Evolutionary conservation across 2,329 filamentous ascomycete genomes (phyloP).

Genomic region (Scorias spongiosa): DNA sequence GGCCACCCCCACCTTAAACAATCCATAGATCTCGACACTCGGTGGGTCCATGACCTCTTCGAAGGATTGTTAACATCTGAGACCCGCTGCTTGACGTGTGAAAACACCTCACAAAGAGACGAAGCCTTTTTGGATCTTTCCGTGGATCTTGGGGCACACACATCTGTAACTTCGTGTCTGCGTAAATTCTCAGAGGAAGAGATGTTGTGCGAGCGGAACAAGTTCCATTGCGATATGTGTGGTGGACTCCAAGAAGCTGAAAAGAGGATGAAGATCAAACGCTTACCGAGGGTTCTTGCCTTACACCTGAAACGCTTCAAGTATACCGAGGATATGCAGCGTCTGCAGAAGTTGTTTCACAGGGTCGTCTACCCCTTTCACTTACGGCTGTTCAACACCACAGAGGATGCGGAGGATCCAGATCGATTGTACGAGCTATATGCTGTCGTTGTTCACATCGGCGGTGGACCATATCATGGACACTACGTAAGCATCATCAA

Average conservation of each 20-base stretch:
- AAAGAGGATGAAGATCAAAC: conserved; percentile 98
- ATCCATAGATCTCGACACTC: conserved; percentile 20
- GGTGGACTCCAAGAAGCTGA: conserved; percentile 94
- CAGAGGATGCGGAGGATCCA: conserved; percentile 83
- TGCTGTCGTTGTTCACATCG: conserved; percentile 93
- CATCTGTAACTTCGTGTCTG: conserved; percentile 88
- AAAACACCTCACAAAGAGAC: conserved; percentile 86
- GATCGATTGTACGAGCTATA: conserved; percentile 94
- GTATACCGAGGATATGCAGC: conserved; percentile 88
- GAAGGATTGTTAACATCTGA: conserved; percentile 90
- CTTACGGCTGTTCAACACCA: conserved; percentile 91
- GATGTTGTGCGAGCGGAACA: conserved; percentile 96
- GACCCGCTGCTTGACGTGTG: conserved; percentile 89
- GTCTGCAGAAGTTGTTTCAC: conserved; percentile 91
- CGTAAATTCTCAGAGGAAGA: conserved; percentile 95
- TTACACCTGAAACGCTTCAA: conserved; percentile 95
- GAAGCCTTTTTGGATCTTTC: conserved; percentile 93
- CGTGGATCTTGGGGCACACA: conserved; percentile 88
- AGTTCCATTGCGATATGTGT: conserved; percentile 96
- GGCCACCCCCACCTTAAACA: conserved; percentile 7
- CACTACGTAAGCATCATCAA: conserved; percentile 98
- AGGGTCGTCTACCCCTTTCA: conserved; percentile 95
- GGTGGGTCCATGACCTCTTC: conserved; percentile 96
- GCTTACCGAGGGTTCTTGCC: conserved; percentile 77
- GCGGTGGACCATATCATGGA: conserved; percentile 89